Evolutionary conservation across 2,329 filamentous ascomycete genomes (phyloP).

Genomic region (Aspergillus latus): DNA sequence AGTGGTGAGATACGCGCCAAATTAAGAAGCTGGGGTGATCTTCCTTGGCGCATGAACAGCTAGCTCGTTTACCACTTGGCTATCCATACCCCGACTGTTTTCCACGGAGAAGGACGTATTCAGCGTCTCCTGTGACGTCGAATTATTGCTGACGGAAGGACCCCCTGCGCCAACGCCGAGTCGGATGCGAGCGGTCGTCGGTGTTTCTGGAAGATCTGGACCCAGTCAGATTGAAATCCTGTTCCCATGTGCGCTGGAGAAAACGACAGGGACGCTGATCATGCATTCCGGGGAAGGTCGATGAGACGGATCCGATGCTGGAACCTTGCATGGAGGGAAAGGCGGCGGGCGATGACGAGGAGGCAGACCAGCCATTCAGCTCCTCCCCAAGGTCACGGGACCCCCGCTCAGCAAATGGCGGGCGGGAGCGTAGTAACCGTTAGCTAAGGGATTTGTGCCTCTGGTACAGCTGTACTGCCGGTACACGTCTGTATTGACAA

Average conservation of each 20-base stretch:
- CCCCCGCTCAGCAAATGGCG: conserved; percentile 12
- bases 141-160: background rate
- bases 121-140: background rate
- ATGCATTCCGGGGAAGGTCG: conserved; percentile 11
- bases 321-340: background rate
- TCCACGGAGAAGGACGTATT: background rate
- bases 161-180: background rate
- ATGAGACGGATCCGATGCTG: background rate
- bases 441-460: conserved; percentile 20
- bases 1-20: background rate
- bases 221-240: conserved; percentile 7
- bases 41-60: conserved; percentile 5
- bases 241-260: conserved; percentile 10
- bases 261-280: conserved; percentile 4
- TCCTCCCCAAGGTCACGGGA: conserved; percentile 16
- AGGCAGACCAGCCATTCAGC: conserved; percentile 1
- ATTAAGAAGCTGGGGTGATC: conserved; percentile 1
- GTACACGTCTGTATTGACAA: background rate
- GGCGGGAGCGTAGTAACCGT: conserved; percentile 14
- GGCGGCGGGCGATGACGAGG: background rate
- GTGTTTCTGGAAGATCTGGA: conserved; percentile 6
- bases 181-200: conserved; percentile 1
- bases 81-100: background rate
- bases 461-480: conserved; percentile 4
- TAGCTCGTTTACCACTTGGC: background rate